A percentile compares a stretch with the other conserved stretches of the same genome.
These are phyloP conservation scores for Chytridium lagenaria DNA, from an alignment of 371 early-diverging fungal species.

Conservation along the genomic window DNA sequence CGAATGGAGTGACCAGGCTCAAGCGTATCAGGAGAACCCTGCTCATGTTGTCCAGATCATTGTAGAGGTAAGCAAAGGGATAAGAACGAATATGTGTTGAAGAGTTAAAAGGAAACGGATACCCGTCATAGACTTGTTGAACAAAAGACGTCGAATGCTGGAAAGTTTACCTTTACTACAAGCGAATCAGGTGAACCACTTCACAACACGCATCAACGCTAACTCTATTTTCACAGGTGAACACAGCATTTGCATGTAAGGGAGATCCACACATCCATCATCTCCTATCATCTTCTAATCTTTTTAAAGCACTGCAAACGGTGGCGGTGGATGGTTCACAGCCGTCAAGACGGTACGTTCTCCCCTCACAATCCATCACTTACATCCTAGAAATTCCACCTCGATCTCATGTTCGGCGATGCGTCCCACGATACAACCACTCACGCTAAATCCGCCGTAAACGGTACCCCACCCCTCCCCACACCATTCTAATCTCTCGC, in stretches of 20 bases:
- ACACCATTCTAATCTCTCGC: neutral
- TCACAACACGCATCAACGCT: too few species aligned
- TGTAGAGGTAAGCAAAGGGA: slow-evolving; percentile 64
- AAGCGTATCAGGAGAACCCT: slow-evolving; percentile 72
- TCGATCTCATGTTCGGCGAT: slow-evolving; percentile 83
- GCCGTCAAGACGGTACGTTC: slow-evolving; percentile 55
- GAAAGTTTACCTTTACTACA: slow-evolving; percentile 88
- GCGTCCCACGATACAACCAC: slow-evolving; percentile 52
- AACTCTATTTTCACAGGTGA: too few species aligned
- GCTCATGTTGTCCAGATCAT: slow-evolving; percentile 73
- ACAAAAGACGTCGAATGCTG: slow-evolving; percentile 73
- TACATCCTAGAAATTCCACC: slow-evolving; percentile 54
- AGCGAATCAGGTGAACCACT: slow-evolving; percentile 82
- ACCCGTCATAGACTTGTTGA: slow-evolving; percentile 56
- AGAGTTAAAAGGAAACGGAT: slow-evolving; percentile 18
- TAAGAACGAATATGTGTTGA: neutral
- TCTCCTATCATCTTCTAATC: neutral
- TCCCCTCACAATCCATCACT: neutral
- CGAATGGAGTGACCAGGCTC: slow-evolving; percentile 71
- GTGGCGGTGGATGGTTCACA: slow-evolving; percentile 64
- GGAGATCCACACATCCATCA: slow-evolving; percentile 1
- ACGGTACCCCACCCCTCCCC: slow-evolving; percentile 31
- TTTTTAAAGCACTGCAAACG: slow-evolving; percentile 20
- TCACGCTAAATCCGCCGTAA: slow-evolving; percentile 36
- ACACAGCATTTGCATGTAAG: slow-evolving; percentile 84